Evolutionary conservation across 2,329 filamentous ascomycete genomes (phyloP).

Genomic region (Ascosphaera apis): DNA sequence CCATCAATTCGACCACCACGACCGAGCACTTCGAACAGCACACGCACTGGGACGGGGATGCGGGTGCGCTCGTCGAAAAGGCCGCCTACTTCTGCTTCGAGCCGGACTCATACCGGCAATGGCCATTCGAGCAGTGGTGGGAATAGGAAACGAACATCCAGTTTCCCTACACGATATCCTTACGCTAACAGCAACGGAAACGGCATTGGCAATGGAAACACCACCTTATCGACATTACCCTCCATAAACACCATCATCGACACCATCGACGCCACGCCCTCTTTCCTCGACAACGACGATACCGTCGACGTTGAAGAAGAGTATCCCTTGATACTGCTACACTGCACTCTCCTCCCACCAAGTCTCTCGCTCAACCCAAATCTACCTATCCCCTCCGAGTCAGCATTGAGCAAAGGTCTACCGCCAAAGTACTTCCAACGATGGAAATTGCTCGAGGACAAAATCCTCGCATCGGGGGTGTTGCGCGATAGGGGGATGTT

Average conservation of each 20-base stretch:
- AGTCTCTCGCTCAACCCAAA: slow-evolving; percentile 24
- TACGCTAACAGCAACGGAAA: no score
- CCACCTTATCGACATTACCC: no score
- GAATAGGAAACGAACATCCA: no score
- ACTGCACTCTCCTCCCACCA: slow-evolving; percentile 34
- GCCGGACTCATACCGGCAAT: no score
- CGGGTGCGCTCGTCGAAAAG: no score
- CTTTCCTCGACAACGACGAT: slow-evolving; percentile 13
- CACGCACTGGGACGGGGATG: no score
- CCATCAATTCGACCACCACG: no score
- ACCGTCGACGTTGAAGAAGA: slow-evolving; percentile 15
- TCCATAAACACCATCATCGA: slow-evolving; percentile 11
- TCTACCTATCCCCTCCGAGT: slow-evolving; percentile 13
- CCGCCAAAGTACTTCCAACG: slow-evolving; percentile 22
- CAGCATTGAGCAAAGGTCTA: slow-evolving; percentile 26
- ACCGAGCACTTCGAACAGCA: no score
- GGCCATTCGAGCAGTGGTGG: no score
- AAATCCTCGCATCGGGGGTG: slow-evolving; percentile 26
- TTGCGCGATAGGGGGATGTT: slow-evolving; percentile 35
- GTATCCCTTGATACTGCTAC: slow-evolving; percentile 35
- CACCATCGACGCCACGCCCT: slow-evolving; percentile 12
- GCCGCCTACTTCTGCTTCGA: no score
- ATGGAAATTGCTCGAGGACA: slow-evolving; percentile 31
- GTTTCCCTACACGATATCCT: no score
- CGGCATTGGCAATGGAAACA: no score